Conservation (phyloP, 257 asterid species). For the Solanum lignicaule region DNA sequence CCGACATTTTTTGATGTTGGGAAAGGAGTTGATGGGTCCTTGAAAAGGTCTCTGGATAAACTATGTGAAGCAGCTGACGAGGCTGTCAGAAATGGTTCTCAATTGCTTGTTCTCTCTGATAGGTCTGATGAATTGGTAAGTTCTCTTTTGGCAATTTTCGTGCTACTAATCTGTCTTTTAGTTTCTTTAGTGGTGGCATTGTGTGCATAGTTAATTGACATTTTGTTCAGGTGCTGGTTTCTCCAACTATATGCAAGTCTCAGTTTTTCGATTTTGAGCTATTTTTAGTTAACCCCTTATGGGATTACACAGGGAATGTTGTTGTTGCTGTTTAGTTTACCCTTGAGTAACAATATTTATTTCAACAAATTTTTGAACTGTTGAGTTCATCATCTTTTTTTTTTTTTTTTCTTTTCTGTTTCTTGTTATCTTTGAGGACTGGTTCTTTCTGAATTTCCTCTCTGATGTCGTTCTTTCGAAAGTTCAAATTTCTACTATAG, state of each 20-base stretch:
- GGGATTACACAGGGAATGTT: not conserved
- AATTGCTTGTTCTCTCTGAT: slow-evolving; percentile 93
- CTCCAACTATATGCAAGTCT: not conserved
- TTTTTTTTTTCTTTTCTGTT: not conserved
- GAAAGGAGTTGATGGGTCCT: slow-evolving; percentile 87
- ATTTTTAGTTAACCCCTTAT: not conserved
- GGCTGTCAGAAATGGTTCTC: slow-evolving; percentile 97
- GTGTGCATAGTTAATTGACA: not conserved
- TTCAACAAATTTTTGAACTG: not conserved
- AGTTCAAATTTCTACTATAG: not conserved
- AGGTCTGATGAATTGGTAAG: slow-evolving; percentile 91
- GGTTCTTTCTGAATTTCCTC: not conserved
- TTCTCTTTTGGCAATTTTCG: slow-evolving; percentile 2
- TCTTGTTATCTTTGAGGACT: not conserved
- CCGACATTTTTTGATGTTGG: slow-evolving; percentile 70
- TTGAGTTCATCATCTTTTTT: not conserved
- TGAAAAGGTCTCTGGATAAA: slow-evolving; percentile 58
- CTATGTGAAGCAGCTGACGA: slow-evolving; percentile 99
- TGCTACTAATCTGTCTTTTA: not conserved
- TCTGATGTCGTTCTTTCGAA: not conserved
- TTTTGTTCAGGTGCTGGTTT: not conserved
- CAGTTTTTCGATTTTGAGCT: not conserved
- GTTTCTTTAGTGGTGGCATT: not conserved
- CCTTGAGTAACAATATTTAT: not conserved
- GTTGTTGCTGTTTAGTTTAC: not conserved